Conservation (phyloP, 2,329 filamentous ascomycete species). For the Leptographium lundbergii region DNA sequence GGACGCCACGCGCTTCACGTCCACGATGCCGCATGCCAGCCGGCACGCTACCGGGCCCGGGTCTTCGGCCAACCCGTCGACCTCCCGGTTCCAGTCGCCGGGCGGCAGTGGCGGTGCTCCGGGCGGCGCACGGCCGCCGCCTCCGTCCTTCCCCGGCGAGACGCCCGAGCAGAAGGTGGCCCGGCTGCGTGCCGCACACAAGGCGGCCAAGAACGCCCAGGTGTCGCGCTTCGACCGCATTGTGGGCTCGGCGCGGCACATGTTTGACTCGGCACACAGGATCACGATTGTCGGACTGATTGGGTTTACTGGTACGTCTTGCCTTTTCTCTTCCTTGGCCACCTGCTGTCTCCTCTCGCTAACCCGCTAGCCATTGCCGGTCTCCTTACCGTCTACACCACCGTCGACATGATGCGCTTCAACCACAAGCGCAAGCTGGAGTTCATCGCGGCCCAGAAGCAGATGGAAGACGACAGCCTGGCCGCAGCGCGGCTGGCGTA, state of each 20-base stretch:
- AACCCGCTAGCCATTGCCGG: constrained; percentile 35
- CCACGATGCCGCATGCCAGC: constrained; percentile 56
- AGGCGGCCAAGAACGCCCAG: constrained; percentile 49
- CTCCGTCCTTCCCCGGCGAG: constrained; percentile 27
- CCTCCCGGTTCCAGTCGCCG: constrained; percentile 13
- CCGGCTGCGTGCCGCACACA: constrained; percentile 53
- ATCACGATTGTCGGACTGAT: constrained; percentile 42
- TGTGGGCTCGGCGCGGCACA: constrained; percentile 32
- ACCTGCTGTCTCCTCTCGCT: neutral
- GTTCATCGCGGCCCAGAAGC: constrained; percentile 42
- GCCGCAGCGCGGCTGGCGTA: constrained; percentile 46
- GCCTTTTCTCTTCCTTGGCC: neutral
- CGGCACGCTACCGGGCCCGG: constrained; percentile 36
- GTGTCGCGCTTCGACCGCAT: constrained; percentile 39
- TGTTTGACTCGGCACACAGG: constrained; percentile 44
- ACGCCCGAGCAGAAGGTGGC: constrained; percentile 58
- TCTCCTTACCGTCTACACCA: constrained; percentile 44
- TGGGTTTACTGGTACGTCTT: constrained; percentile 39
- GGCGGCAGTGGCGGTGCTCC: neutral
- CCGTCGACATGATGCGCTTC: constrained; percentile 48
- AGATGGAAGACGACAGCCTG: constrained; percentile 40
- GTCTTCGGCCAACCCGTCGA: constrained; percentile 1
- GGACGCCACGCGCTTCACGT: constrained; percentile 69
- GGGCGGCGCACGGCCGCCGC: constrained; percentile 4
- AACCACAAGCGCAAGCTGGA: constrained; percentile 48